A percentile compares a stretch with the other conserved stretches of the same genome.
phyloP scores from a whole-genome alignment of 371 early-diverging fungal species.

The Actinomortierella ambigua region DNA sequence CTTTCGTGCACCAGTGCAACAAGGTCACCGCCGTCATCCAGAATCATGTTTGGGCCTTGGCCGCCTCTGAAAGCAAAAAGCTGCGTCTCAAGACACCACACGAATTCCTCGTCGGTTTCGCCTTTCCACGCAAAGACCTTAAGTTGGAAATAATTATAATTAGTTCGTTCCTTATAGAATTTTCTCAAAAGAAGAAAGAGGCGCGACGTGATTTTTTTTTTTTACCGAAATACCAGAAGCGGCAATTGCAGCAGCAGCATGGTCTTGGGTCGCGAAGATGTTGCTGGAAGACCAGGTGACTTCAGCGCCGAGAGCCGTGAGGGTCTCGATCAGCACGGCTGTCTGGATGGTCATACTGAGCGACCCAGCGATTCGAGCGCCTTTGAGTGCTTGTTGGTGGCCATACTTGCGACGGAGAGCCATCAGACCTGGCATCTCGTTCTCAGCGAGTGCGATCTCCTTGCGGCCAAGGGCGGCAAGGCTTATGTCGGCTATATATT shows the following conservation, averaged over 20 bases:
- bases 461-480: conserved; percentile 94
- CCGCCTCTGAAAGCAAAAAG: conserved; percentile 87
- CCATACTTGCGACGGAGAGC: conserved; percentile 92
- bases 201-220: neutral
- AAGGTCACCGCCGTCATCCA: conserved; percentile 98
- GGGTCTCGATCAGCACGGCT: conserved; percentile 96
- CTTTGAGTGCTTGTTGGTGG: conserved; percentile 88
- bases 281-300: conserved; percentile 98
- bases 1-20: conserved; percentile 94
- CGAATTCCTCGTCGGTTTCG: conserved; percentile 94
- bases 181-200: neutral
- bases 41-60: conserved; percentile 94
- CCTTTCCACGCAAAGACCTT: conserved; percentile 85
- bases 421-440: conserved; percentile 99
- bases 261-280: conserved; percentile 98
- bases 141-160: conserved; percentile 12
- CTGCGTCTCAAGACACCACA: conserved; percentile 97
- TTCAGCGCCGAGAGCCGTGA: conserved; percentile 92
- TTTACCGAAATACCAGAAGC: conserved; percentile 74
- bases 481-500: conserved; percentile 84
- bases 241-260: conserved; percentile 87
- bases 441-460: conserved; percentile 94
- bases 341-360: conserved; percentile 99
- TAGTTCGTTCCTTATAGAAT: too few relatives aligned
- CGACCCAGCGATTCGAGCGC: conserved; percentile 98